A percentile compares a stretch with the other conserved stretches of the same genome.
These are phyloP conservation scores for Ogataea henricii DNA, from an alignment of 805 yeast genomes.

Conservation along the genomic window DNA sequence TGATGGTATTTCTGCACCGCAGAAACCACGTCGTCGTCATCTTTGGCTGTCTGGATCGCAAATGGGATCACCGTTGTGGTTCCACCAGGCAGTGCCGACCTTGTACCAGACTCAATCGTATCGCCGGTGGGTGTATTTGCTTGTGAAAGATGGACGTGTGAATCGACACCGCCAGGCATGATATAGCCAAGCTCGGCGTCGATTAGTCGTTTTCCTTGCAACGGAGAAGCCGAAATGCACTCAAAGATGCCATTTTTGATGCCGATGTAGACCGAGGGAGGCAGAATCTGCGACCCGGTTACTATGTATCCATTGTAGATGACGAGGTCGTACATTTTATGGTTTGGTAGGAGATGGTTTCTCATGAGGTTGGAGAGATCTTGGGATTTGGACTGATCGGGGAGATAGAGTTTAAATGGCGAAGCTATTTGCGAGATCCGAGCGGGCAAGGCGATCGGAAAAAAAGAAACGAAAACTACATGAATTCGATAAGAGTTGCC, in stretches of 20 bases:
- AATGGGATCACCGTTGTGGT: slow-evolving; percentile 50
- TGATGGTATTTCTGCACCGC: slow-evolving; percentile 26
- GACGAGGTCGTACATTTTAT: slow-evolving; percentile 27
- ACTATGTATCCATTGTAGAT: slow-evolving; percentile 37
- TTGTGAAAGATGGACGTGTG: slow-evolving; percentile 51
- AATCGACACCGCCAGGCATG: slow-evolving; percentile 55
- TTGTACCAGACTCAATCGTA: slow-evolving; percentile 45
- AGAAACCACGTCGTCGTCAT: slow-evolving; percentile 26
- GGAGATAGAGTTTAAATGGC: background rate
- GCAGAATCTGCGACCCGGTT: slow-evolving; percentile 31
- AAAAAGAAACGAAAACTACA: background rate
- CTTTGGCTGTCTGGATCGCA: slow-evolving; percentile 43
- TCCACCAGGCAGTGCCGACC: slow-evolving; percentile 52
- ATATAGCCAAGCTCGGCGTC: slow-evolving; percentile 51
- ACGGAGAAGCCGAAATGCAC: slow-evolving; percentile 21
- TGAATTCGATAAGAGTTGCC: background rate
- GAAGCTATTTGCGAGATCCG: background rate
- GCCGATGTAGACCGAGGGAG: slow-evolving; percentile 41
- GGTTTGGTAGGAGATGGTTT: too few relatives aligned
- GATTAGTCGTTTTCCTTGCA: slow-evolving; percentile 20
- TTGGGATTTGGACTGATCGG: background rate
- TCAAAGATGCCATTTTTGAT: slow-evolving; percentile 29
- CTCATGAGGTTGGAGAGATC: background rate
- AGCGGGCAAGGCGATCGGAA: too few relatives aligned
- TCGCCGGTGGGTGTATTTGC: slow-evolving; percentile 45